Base-by-base conservation (phyloP, 2,329 filamentous ascomycete species). In the Sphaerostilbella broomeana region DNA sequence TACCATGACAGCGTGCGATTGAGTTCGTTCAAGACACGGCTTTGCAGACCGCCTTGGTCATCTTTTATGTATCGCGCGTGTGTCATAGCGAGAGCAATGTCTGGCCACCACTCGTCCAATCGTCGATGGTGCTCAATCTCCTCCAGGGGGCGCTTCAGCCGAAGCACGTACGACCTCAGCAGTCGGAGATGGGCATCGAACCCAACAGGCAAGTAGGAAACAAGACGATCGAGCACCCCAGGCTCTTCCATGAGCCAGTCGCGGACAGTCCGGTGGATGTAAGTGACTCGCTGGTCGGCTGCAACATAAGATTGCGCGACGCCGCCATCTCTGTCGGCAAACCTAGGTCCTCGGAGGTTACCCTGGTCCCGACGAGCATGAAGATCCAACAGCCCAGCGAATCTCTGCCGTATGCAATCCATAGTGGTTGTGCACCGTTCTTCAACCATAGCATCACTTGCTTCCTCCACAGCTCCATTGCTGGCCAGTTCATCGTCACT, bases 61-160 rank as follows among this genome's bases (percentile, higher is more conserved):
- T 46, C 42, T 2, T 12, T 15, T 13, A 58, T 43, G 34, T 57
- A 46, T 13, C 61, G 47, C 4, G 60, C 58, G 31, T 64, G 61
- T 1, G 60, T 57, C 47, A 64, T 52, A n/a, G 60, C 57, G 2
- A 64, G 51, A 0, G 53, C 55, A 35, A 64, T 61, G 5, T 59
- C 60, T 0, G 61, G 60, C 30, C 59, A 64, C 61, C 60, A 64
- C 27, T 64, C 61, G 13, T 64, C 61, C 11, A 64, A 44, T 2
- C 60, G 48, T 5, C 61, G 59, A 15, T 64, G 61, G 26, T 56
- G 57, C 36, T 64, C 61, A 12, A 60, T 42, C 17, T 53, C 49
- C n/a, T 58, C 56, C 0, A 64, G 49, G 0, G 61, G 51, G 4
- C 47, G 24, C 39, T 62, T 62, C 33, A 63, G 49, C 1, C 52